A percentile compares a stretch with the other conserved stretches of the same genome.
These are phyloP conservation scores for Calonectria pseudoturangicola DNA, from an alignment of 2,329 filamentous ascomycete species.

Conservation along the genomic window DNA sequence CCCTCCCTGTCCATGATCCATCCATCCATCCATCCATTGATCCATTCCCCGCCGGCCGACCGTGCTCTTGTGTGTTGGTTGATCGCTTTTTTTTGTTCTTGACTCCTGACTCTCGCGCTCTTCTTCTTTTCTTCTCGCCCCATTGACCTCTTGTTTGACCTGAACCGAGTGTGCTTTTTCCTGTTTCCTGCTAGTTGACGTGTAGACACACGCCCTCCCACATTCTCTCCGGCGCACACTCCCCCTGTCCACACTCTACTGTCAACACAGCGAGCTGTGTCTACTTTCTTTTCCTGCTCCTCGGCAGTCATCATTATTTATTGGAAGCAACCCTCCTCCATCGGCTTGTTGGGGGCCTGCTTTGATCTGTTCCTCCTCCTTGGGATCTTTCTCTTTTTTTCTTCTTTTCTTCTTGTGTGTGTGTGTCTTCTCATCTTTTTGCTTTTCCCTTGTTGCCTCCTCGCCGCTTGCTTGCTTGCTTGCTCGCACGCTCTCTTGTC, in stretches of 20 bases:
- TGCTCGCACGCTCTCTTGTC: constrained; percentile 12
- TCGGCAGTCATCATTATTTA: constrained; percentile 7
- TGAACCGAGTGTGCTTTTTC: constrained; percentile 19
- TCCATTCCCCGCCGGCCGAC: constrained; percentile 15
- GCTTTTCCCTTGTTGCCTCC: constrained; percentile 47
- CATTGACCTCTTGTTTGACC: constrained; percentile 22
- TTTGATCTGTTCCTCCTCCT: not conserved
- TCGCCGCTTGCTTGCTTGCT: constrained; percentile 3
- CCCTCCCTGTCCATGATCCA: constrained; percentile 14
- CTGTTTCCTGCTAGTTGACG: not conserved
- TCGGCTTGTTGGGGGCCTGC: not conserved
- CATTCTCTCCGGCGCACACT: not conserved
- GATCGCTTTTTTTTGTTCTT: constrained; percentile 10
- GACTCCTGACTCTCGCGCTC: not conserved
- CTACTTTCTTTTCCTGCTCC: constrained; percentile 3
- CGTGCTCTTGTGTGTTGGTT: constrained; percentile 23
- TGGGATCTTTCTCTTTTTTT: constrained; percentile 35
- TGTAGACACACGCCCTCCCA: constrained; percentile 9
- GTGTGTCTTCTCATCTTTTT: constrained; percentile 37
- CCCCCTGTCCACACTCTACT: not conserved
- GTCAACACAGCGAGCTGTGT: not conserved
- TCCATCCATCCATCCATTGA: not conserved
- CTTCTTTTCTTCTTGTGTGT: constrained; percentile 39
- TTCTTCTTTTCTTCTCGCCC: constrained; percentile 8
- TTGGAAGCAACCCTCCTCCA: constrained; percentile 5